These are phyloP conservation scores for Ophiostoma ulmi DNA, from an alignment of 2,329 filamentous ascomycete genomes.

Conservation along the genomic window DNA sequence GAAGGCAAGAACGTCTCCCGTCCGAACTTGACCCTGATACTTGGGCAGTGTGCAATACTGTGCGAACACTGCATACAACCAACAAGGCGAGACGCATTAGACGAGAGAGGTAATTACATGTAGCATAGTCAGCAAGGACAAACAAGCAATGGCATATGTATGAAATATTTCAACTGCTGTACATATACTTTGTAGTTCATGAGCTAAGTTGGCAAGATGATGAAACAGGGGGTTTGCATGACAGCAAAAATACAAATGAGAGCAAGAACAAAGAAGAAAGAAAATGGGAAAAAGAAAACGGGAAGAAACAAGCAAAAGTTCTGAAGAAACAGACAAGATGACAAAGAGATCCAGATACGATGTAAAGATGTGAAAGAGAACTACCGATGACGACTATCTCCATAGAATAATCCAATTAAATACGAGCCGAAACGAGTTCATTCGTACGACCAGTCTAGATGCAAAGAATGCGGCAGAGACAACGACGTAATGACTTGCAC, in stretches of 20 bases:
- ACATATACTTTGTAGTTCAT: not conserved
- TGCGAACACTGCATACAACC: not conserved
- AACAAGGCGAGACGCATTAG: not conserved
- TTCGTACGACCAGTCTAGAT: not conserved
- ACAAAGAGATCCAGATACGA: not conserved
- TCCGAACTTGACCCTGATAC: not conserved
- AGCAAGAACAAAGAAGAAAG: not conserved
- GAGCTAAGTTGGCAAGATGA: not conserved
- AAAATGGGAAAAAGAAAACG: not conserved
- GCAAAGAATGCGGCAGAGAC: not conserved
- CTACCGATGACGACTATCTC: not conserved
- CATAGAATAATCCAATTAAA: not conserved
- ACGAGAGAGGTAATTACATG: not conserved
- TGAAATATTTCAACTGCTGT: not conserved
- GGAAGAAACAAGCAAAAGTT: not conserved
- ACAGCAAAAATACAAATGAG: not conserved
- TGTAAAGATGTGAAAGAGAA: not conserved
- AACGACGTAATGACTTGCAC: not conserved
- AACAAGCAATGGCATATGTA: constrained; percentile 1
- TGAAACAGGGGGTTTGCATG: not conserved
- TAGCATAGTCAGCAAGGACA: not conserved
- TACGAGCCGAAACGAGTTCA: not conserved
- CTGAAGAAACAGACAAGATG: not conserved
- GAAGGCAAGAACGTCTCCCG: not conserved
- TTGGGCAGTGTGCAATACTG: not conserved